Percentiles rank a stretch among this genome's conserved stretches.
Conservation (phyloP, 1,284 basidiomycete species). For the Meripilus lineatus region DNA sequence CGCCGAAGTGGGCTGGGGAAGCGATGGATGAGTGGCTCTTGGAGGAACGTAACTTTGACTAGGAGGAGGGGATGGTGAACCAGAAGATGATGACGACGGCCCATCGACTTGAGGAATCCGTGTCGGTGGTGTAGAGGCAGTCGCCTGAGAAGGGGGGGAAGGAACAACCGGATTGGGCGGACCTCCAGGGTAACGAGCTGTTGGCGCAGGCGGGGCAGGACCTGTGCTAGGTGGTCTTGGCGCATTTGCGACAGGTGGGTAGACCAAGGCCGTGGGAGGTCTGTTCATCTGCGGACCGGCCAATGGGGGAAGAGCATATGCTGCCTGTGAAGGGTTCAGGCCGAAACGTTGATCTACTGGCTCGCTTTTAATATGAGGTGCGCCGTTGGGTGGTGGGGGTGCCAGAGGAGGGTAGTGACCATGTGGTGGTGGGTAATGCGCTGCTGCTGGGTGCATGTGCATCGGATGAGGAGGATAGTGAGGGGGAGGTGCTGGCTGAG, state of each 20-base stretch:
- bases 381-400: conserved; percentile 38
- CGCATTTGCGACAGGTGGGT: conserved; percentile 59
- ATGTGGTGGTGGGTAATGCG: conserved; percentile 35
- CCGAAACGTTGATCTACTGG: conserved; percentile 63
- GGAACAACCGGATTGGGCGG: conserved; percentile 11
- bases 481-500: conserved; percentile 25
- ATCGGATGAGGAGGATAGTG: conserved; percentile 20
- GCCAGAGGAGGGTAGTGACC: conserved; percentile 27
- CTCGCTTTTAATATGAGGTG: conserved; percentile 58
- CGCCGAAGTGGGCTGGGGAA: conserved; percentile 27
- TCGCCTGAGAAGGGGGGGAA: conserved; percentile 5
- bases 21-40: conserved; percentile 36
- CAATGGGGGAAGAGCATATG: conserved; percentile 56
- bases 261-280: conserved; percentile 17
- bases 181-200: conserved; percentile 15
- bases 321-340: conserved; percentile 38
- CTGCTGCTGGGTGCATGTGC: conserved; percentile 19
- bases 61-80: conserved; percentile 58
- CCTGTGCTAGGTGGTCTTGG: conserved; percentile 28
- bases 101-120: conserved; percentile 70
- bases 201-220: conserved; percentile 21
- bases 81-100: conserved; percentile 49
- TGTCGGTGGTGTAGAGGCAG: conserved; percentile 4
- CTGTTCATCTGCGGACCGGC: conserved; percentile 52
- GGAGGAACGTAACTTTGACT: conserved; percentile 55